Percentiles rank a stretch among this genome's conserved stretches.
These are phyloP conservation scores for Mycena albidolilacea DNA, from an alignment of 768 basidiomycete species.

Conservation along the genomic window DNA sequence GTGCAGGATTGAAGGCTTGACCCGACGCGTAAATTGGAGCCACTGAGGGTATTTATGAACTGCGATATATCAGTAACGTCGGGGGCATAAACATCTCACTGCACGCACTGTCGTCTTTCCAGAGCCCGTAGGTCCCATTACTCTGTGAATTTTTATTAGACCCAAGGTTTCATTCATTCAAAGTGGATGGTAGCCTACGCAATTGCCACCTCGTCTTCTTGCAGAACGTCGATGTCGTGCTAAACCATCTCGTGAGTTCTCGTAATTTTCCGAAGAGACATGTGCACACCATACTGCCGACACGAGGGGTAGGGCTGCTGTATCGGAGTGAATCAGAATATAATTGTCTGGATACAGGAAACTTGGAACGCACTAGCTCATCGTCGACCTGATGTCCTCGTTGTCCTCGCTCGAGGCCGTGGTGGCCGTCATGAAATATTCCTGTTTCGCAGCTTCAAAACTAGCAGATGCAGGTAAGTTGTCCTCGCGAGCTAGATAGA, in stretches of 20 bases:
- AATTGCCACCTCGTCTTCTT: not conserved
- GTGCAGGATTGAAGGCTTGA: constrained; percentile 67
- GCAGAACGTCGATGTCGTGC: not conserved
- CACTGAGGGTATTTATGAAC: constrained; percentile 71
- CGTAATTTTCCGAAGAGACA: not conserved
- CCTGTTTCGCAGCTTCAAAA: constrained; percentile 15
- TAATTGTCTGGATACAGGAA: not conserved
- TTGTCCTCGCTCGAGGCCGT: not conserved
- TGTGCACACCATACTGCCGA: not conserved
- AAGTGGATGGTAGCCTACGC: not conserved
- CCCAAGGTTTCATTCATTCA: not conserved
- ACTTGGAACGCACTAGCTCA: constrained; percentile 8
- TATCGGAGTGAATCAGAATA: not conserved
- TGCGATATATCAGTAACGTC: constrained; percentile 35
- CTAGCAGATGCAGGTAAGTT: constrained; percentile 24
- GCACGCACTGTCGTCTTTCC: constrained; percentile 30
- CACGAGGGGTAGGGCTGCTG: not conserved
- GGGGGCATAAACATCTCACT: not conserved
- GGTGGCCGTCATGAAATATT: constrained; percentile 11
- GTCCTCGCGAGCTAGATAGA: constrained; percentile 19
- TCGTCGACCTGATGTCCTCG: not conserved
- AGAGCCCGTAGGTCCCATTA: constrained; percentile 24
- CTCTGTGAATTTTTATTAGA: constrained; percentile 8
- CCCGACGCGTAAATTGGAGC: constrained; percentile 63
- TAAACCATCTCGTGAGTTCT: not conserved